Evolutionary conservation across 2,329 filamentous ascomycete genomes (phyloP), one percentile per base, ranked within the genome.

Genomic region (Penicillium sp.): DNA sequence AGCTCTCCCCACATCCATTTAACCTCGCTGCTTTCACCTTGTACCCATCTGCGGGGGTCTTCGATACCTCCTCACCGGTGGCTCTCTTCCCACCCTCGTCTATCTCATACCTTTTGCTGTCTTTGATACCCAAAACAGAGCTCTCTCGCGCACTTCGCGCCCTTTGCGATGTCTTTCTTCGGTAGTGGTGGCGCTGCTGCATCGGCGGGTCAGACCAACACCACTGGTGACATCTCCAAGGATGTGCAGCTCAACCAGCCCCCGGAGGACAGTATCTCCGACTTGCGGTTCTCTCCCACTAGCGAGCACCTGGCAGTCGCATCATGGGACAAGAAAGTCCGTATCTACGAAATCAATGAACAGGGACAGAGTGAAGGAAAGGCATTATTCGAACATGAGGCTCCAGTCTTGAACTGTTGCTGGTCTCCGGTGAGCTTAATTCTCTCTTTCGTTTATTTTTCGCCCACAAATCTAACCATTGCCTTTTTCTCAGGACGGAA

Each of bases 321-420:
- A 42, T 95, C 89, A 62, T 98, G 93, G 93, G 93, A 98, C 74
- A 95, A 95, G 77, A 95, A 95, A 71, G 89, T 97, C 56, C 87
- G 91, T 66, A 92, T 98, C 67, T 98, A 97, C 75, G 89, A 97
- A 71, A 89, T 97, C 67, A 83, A 86, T 57, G 74, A 73, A 49
- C 83, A 83, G 58, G 89, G 90, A 38, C 81, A 87, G 66, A 92
- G 87, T 65, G 83, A 89, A 67, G 90, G 89, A 43, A 92, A 91
- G 65, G 89, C 89, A 55, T 76, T 86, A 51, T 95, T 93, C 66
- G 87, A 95, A 60, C 89, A 95, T 72, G 86, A 89, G 58, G 88
- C 81, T 39, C 89, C 91, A 3, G 91, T 95, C 3, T 75, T 98
- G 53, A 87, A 83, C 66, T 86, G 86, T 56, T 87, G 90, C 65